These are phyloP conservation scores for Scheffersomyces ergatensis DNA, from an alignment of 805 yeast genomes.

Conservation along the genomic window DNA sequence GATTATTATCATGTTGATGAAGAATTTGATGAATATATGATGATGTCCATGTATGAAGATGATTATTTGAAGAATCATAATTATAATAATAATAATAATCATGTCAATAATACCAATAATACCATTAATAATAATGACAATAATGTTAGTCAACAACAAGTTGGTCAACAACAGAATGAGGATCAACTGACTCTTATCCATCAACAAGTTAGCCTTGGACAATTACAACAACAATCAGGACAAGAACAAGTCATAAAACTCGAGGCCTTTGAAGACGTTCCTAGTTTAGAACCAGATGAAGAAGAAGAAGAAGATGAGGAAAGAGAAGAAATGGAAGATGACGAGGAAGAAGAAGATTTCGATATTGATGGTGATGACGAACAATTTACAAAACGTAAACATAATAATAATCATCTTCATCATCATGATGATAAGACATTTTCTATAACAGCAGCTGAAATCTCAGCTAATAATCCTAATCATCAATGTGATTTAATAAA, in stretches of 20 bases:
- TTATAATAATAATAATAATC: too few relatives aligned
- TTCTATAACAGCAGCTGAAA: slow-evolving; percentile 25
- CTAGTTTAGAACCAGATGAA: slow-evolving; percentile 3
- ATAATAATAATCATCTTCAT: neutral
- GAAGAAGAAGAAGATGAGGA: slow-evolving; percentile 2
- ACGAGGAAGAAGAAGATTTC: slow-evolving; percentile 3
- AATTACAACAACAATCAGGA: neutral
- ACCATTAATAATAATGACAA: slow-evolving; percentile 5
- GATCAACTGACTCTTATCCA: neutral
- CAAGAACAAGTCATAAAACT: slow-evolving; percentile 1
- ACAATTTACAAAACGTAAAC: neutral
- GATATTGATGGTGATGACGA: slow-evolving; percentile 6
- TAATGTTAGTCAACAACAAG: too few relatives aligned
- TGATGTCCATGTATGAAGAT: slow-evolving; percentile 9
- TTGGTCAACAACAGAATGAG: neutral
- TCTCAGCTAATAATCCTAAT: slow-evolving; percentile 32
- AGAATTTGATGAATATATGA: slow-evolving; percentile 28
- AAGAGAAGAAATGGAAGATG: slow-evolving; percentile 1
- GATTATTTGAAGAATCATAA: neutral
- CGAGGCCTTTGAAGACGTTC: slow-evolving; percentile 5
- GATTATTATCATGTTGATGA: slow-evolving; percentile 37
- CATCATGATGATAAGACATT: neutral
- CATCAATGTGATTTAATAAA: slow-evolving; percentile 61
- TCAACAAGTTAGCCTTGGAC: neutral
- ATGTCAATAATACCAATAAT: slow-evolving; percentile 3